These are phyloP conservation scores for Fusarium heterosporum DNA, from an alignment of 2,329 filamentous ascomycete species.

Conservation along the genomic window DNA sequence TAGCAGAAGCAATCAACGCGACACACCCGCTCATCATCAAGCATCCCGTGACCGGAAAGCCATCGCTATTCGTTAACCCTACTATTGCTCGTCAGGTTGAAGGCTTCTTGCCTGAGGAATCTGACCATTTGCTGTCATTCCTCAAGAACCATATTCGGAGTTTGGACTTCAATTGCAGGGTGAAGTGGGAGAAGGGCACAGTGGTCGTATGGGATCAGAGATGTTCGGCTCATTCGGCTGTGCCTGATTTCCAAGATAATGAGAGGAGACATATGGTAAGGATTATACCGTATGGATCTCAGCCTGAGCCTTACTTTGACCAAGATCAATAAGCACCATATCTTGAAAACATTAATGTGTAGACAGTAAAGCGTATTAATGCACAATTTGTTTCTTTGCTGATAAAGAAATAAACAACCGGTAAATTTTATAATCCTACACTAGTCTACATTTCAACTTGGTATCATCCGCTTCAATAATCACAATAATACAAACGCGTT, in stretches of 20 bases:
- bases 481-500: fast-evolving
- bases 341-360: too few species aligned
- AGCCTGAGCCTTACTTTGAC: conserved; percentile 33
- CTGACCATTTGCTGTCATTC: conserved; percentile 45
- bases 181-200: conserved; percentile 47
- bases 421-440: neutral
- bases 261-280: conserved; percentile 50
- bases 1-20: conserved; percentile 47
- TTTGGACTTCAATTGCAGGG: conserved; percentile 49
- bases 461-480: neutral
- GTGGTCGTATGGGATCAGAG: conserved; percentile 51
- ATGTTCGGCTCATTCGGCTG: conserved; percentile 43
- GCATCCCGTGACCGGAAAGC: conserved; percentile 47
- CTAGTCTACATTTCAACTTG: neutral
- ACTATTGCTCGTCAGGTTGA: conserved; percentile 47
- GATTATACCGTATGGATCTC: conserved; percentile 47
- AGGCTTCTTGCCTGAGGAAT: conserved; percentile 49
- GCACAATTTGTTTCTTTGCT: too few species aligned
- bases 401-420: neutral
- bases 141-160: conserved; percentile 48
- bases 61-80: conserved; percentile 48
- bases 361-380: too few species aligned
- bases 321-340: neutral
- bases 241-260: conserved; percentile 48
- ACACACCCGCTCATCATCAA: conserved; percentile 48